Percentiles rank a stretch among this genome's conserved stretches.
Conservation (phyloP, 83 land plant species). For the Larix sibirica region DNA sequence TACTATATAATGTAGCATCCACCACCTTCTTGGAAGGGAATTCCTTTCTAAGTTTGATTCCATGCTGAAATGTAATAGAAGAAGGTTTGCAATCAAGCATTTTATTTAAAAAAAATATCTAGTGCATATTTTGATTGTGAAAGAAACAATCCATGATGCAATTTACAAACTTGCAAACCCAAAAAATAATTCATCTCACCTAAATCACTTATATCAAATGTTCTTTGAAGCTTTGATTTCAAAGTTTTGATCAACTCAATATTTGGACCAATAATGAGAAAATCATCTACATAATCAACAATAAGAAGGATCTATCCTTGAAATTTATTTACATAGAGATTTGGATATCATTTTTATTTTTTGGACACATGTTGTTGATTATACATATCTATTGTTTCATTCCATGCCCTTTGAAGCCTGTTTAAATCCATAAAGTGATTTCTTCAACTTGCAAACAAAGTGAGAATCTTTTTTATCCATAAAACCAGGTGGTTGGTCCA, state of each 20-base stretch:
- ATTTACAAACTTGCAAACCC: neutral
- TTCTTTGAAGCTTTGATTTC: neutral
- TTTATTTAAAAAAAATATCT: neutral
- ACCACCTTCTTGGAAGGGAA: neutral
- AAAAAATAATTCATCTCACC: conserved; percentile 6
- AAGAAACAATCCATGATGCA: neutral
- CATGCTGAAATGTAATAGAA: neutral
- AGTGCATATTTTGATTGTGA: neutral
- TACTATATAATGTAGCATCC: neutral
- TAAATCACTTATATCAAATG: conserved; percentile 3
- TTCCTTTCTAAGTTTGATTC: neutral
- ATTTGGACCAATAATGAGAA: too few relatives aligned
- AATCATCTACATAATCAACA: too few relatives aligned
- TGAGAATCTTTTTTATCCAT: too few relatives aligned
- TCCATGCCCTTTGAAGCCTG: too few relatives aligned
- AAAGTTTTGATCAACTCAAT: neutral
- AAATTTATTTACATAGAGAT: too few relatives aligned
- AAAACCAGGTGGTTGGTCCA: too few relatives aligned
- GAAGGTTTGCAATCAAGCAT: neutral
- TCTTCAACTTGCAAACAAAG: too few relatives aligned
- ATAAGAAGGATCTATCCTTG: too few relatives aligned
- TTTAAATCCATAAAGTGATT: too few relatives aligned
- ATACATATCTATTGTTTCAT: too few relatives aligned
- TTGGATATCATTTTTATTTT: too few relatives aligned
- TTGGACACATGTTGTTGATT: too few relatives aligned